A percentile compares a stretch with the other conserved stretches of the same genome.
These are phyloP conservation scores for Melastoma malabathricum DNA, from an alignment of 345 rosid genomes.

Conservation along the genomic window DNA sequence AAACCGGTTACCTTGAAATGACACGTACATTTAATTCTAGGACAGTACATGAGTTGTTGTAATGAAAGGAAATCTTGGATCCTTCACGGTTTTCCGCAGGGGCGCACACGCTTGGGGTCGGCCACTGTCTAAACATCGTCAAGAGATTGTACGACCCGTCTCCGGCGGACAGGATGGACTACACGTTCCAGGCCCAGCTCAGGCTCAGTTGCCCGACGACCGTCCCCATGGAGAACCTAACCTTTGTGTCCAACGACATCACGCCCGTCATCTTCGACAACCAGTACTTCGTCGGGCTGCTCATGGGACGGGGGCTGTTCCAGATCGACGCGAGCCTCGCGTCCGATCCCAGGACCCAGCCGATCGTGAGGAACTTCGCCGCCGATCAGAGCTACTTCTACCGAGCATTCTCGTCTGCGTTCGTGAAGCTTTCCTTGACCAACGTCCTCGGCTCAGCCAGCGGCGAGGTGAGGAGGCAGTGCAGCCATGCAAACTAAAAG, in stretches of 20 bases:
- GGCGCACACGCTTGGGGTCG: slow-evolving; percentile 14
- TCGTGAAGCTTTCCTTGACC: slow-evolving; percentile 12
- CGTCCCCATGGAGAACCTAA: slow-evolving; percentile 8
- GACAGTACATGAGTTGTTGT: too few species aligned
- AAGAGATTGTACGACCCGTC: slow-evolving; percentile 7
- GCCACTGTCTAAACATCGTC: slow-evolving; percentile 18
- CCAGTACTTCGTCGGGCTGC: slow-evolving; percentile 9
- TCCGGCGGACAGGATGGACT: slow-evolving; percentile 5
- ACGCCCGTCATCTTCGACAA: slow-evolving; percentile 16
- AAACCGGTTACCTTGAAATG: too few species aligned
- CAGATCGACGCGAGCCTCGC: slow-evolving; percentile 9
- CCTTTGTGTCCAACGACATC: slow-evolving; percentile 10
- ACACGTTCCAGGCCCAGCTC: slow-evolving; percentile 4
- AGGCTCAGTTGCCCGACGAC: slow-evolving; percentile 9
- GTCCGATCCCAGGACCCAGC: slow-evolving; percentile 13
- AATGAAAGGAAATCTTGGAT: not conserved
- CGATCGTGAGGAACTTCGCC: slow-evolving; percentile 9
- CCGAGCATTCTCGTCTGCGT: slow-evolving; percentile 10
- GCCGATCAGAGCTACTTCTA: slow-evolving; percentile 8
- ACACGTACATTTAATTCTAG: too few species aligned
- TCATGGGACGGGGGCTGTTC: slow-evolving; percentile 11
- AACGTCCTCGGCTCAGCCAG: not conserved
- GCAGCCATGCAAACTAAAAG: slow-evolving; percentile 8
- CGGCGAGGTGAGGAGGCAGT: slow-evolving; percentile 15
- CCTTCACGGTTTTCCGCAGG: slow-evolving; percentile 9